These are phyloP conservation scores for Trichoderma sp. DNA, from an alignment of 2,329 filamentous ascomycete species.

Conservation along the genomic window DNA sequence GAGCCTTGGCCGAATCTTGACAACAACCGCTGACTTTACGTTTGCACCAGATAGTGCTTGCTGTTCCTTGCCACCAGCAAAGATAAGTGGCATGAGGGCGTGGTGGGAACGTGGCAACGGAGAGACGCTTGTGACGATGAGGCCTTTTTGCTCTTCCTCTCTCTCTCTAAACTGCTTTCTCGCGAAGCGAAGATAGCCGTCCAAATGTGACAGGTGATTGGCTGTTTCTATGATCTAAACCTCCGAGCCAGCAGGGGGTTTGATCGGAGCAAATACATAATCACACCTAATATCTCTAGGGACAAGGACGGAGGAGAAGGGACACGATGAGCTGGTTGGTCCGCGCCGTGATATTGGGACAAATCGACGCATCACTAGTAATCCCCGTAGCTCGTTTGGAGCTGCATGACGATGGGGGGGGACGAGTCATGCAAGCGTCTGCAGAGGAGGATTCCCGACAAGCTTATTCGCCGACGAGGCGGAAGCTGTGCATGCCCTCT, in stretches of 20 bases:
- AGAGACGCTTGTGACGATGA: neutral
- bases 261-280: neutral
- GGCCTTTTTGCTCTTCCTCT: neutral
- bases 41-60: no score
- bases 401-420: conserved; percentile 4
- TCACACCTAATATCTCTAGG: neutral
- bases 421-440: conserved; percentile 4
- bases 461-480: neutral
- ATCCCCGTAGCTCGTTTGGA: neutral
- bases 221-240: neutral
- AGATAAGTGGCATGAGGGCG: neutral
- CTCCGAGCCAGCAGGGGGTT: neutral
- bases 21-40: neutral
- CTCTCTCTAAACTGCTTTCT: no score
- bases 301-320: neutral
- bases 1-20: neutral
- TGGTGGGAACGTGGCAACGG: conserved; percentile 14
- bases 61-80: neutral
- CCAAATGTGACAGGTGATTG: conserved; percentile 2
- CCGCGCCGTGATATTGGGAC: neutral
- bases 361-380: neutral
- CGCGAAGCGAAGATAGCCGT: neutral
- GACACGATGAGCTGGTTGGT: neutral
- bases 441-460: neutral
- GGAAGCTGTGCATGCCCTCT: neutral